These are phyloP conservation scores for Zelonia costaricensis DNA, from an alignment of 208 protist genomes.

Conservation along the genomic window DNA sequence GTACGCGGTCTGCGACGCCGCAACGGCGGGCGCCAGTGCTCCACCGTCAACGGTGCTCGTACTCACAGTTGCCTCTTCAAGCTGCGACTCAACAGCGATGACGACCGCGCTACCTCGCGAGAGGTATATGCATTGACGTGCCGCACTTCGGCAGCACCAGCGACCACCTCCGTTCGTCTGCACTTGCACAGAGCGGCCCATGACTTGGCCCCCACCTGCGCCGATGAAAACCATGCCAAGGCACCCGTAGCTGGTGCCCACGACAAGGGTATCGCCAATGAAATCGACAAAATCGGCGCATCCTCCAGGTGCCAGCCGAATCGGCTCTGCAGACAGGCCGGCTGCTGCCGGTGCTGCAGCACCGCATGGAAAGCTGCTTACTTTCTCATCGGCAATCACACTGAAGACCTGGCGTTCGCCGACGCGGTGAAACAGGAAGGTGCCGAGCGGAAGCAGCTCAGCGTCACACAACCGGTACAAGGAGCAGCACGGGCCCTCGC, in stretches of 20 bases:
- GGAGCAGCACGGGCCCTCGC: conserved; percentile 17
- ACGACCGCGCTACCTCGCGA: background rate
- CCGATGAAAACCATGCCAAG: conserved; percentile 20
- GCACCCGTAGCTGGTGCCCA: conserved; percentile 27
- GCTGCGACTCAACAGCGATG: background rate
- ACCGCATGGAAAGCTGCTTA: conserved; percentile 21
- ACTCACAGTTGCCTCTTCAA: background rate
- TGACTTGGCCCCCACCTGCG: conserved; percentile 2
- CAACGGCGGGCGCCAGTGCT: background rate
- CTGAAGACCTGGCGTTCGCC: conserved; percentile 31
- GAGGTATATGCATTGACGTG: conserved; percentile 6
- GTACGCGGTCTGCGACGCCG: background rate
- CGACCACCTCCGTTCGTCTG: background rate
- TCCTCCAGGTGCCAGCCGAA: conserved; percentile 17
- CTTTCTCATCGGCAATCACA: conserved; percentile 21
- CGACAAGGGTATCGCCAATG: conserved; percentile 12
- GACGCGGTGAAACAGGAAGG: conserved; percentile 26
- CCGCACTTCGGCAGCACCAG: conserved; percentile 8
- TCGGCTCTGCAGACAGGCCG: background rate
- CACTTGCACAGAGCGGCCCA: conserved; percentile 4
- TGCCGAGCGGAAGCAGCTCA: conserved; percentile 18
- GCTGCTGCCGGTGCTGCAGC: background rate
- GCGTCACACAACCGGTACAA: conserved; percentile 19
- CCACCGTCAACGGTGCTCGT: background rate
- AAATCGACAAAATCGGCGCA: conserved; percentile 22